Base-by-base conservation (phyloP, 2,329 filamentous ascomycete genomes). In the Aspergillus carbonarius region DNA sequence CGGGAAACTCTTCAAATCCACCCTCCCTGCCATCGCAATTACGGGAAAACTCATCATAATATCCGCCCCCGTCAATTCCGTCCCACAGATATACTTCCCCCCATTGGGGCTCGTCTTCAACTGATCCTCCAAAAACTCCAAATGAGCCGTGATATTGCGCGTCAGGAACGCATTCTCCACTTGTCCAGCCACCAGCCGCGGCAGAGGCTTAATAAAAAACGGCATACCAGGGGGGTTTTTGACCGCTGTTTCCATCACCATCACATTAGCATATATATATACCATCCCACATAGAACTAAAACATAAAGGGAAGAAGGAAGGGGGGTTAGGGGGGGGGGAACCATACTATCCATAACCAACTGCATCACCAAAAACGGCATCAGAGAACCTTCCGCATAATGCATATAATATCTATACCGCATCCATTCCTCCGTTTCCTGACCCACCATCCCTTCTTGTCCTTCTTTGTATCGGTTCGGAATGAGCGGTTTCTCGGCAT, bases 361-460 rank as follows among this genome's bases (percentile, higher is more conserved):
- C 13, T 81, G 77, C 61, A 91, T 75, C 1, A 93, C 75, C 62
- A 95, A 73, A 49, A 86, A 79, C 0, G 86, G 83, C 88, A 96
- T 95, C 61, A 97, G 76, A 60, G 85, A 91, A 10, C 93, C 93
- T 77, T 97, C 93, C 5, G 85, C 82, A 74, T 93, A 97, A 72
- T 96, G 89, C 81, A 96, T 85, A 65, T 85, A 86, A 71, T 91
- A 90, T 69, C 82, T 78, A 68, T 86, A 85, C 42, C 85, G 78
- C 69, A 85, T 69, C 82, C 83, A 88, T 60, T 79, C 76, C 65
- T 87, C 85, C 0, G 79, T 85, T 74, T 88, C 85, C 4, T 77
- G 82, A 6, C 83, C 83, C 13, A 85, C 70, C 30, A 82, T 71
- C 4, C 80, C 82, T 49, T 87, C 83, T 57, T 81, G 80, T 37